Percentiles rank a stretch among this genome's conserved stretches.
Conservation (phyloP, 495 filamentous ascomycete genomes). For the Penicillium angulare region DNA sequence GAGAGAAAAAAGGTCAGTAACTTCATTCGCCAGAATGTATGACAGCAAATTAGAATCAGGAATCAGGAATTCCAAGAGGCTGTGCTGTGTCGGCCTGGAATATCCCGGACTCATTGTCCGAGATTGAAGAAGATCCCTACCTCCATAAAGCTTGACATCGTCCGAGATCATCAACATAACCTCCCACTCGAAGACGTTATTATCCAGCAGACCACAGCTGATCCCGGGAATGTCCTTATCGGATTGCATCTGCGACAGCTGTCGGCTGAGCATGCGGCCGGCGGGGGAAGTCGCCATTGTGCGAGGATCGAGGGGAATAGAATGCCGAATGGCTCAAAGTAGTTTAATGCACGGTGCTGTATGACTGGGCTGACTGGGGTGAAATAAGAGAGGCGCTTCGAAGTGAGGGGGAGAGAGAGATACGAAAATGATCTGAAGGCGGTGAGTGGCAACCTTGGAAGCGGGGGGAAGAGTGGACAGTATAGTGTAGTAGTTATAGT, state of each 20-base stretch:
- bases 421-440: neutral
- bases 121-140: slow-evolving; percentile 40
- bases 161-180: slow-evolving; percentile 99
- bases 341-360: neutral
- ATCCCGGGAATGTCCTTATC: slow-evolving; percentile 92
- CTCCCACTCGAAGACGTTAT: slow-evolving; percentile 98
- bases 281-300: slow-evolving; percentile 56
- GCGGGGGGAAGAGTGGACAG: slow-evolving; percentile 9
- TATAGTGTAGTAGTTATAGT: too few species aligned
- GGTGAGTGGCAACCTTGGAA: slow-evolving; percentile 1
- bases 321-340: neutral
- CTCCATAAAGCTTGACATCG: slow-evolving; percentile 94
- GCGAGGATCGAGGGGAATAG: slow-evolving; percentile 2
- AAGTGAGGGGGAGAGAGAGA: neutral
- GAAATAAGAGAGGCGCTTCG: too few species aligned
- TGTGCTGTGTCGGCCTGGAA: too few species aligned
- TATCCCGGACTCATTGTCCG: too few species aligned
- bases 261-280: slow-evolving; percentile 74
- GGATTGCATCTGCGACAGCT: slow-evolving; percentile 91
- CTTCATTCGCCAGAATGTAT: too few species aligned
- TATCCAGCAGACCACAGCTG: slow-evolving; percentile 81
- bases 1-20: too few species aligned
- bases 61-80: too few species aligned
- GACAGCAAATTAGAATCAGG: too few species aligned
- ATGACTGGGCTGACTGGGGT: too few species aligned